These are phyloP conservation scores for Leptographium galeiforme DNA, from an alignment of 2,329 filamentous ascomycete genomes.

Conservation along the genomic window DNA sequence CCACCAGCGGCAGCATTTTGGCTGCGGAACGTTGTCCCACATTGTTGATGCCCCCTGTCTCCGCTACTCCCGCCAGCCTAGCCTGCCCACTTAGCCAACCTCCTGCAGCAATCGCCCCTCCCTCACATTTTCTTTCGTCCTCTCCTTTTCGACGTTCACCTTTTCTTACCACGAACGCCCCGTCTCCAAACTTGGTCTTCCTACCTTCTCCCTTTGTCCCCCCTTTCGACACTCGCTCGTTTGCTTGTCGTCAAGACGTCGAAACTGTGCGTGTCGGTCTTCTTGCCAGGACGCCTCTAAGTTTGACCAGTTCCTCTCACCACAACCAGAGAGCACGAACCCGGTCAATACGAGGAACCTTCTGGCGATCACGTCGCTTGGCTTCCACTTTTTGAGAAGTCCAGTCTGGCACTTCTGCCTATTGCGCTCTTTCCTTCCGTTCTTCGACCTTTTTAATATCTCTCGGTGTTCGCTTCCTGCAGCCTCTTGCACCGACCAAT, in stretches of 20 bases:
- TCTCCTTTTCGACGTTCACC: background rate
- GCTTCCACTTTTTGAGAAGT: background rate
- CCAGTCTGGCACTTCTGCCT: background rate
- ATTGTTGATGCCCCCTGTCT: constrained; percentile 11
- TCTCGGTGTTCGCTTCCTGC: background rate
- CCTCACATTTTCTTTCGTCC: constrained; percentile 8
- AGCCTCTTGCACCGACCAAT: background rate
- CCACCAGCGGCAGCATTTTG: no score
- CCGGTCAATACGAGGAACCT: background rate
- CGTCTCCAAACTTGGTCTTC: background rate
- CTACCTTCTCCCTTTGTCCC: background rate
- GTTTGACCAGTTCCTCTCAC: background rate
- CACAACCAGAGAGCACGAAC: background rate
- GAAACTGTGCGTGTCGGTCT: background rate
- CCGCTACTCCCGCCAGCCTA: background rate
- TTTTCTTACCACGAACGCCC: background rate
- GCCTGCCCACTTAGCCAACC: background rate
- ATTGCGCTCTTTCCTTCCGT: background rate
- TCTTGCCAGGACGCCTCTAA: background rate
- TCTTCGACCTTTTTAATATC: background rate
- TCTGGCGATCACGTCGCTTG: background rate
- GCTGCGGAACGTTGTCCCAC: background rate
- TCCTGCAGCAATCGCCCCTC: constrained; percentile 5
- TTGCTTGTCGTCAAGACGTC: background rate
- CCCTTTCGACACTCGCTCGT: background rate